These are phyloP conservation scores for Xylaria sp. DNA, from an alignment of 2,329 filamentous ascomycete species.

Conservation along the genomic window DNA sequence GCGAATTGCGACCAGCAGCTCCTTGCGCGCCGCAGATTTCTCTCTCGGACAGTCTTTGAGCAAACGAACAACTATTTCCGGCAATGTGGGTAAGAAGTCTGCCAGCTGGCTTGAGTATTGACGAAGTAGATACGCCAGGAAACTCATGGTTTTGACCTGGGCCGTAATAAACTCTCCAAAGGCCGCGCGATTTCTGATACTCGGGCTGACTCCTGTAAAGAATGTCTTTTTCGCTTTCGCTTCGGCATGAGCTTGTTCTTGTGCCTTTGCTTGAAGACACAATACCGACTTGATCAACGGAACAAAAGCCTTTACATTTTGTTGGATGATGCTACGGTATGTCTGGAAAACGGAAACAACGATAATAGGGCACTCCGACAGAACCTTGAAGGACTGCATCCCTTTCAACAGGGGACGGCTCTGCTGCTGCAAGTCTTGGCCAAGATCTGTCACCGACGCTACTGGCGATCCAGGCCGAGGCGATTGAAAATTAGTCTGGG, in stretches of 20 bases:
- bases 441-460: slow-evolving; percentile 82
- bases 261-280: slow-evolving; percentile 87
- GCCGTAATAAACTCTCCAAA: slow-evolving; percentile 98
- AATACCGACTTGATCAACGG: slow-evolving; percentile 93
- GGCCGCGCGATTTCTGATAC: slow-evolving; percentile 91
- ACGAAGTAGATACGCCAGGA: slow-evolving; percentile 89
- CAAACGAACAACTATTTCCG: slow-evolving; percentile 88
- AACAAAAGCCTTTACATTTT: slow-evolving; percentile 92
- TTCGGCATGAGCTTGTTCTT: slow-evolving; percentile 90
- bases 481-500: slow-evolving; percentile 81
- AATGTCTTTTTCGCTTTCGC: slow-evolving; percentile 82
- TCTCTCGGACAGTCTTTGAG: slow-evolving; percentile 94
- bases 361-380: slow-evolving; percentile 97
- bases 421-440: slow-evolving; percentile 82
- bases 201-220: slow-evolving; percentile 91
- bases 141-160: slow-evolving; percentile 99
- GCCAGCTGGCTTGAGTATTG: slow-evolving; percentile 87
- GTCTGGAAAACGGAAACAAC: slow-evolving; percentile 98
- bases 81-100: slow-evolving; percentile 87
- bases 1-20: slow-evolving; percentile 92
- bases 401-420: slow-evolving; percentile 85
- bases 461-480: slow-evolving; percentile 91
- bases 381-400: slow-evolving; percentile 98
- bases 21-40: slow-evolving; percentile 92
- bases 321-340: slow-evolving; percentile 80